Evolutionary conservation across 2,329 filamentous ascomycete genomes (phyloP).

Genomic region (Paracamarosporium sp.): DNA sequence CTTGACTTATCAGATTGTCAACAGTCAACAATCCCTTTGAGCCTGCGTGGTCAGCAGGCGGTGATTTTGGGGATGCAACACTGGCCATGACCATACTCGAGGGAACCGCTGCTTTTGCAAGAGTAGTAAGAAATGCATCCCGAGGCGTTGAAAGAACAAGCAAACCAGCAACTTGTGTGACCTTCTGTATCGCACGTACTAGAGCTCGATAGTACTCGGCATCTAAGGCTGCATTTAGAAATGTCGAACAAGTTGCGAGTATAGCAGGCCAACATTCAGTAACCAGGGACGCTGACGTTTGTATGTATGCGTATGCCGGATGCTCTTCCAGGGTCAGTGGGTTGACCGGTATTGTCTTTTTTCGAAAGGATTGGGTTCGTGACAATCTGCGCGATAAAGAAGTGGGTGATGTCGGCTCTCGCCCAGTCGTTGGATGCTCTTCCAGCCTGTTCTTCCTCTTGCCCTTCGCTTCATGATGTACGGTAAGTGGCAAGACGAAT

Average conservation of each 20-base stretch:
- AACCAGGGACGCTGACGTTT: conserved; percentile 80
- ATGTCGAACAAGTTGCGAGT: conserved; percentile 92
- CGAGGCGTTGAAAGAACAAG: conserved; percentile 83
- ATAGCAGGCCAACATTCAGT: conserved; percentile 96
- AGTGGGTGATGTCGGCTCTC: conserved; percentile 31
- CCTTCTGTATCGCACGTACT: conserved; percentile 91
- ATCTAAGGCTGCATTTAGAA: conserved; percentile 89
- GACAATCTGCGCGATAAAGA: conserved; percentile 52
- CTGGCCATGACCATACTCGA: conserved; percentile 66
- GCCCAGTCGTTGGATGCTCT: conserved; percentile 28
- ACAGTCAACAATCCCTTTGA: conserved; percentile 75
- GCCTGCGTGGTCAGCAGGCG: conserved; percentile 60
- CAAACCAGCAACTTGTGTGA: conserved; percentile 92
- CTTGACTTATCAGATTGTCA: conserved; percentile 70
- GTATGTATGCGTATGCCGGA: conserved; percentile 72
- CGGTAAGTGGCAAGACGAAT: conserved; percentile 89
- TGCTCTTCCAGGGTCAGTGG: conserved; percentile 79
- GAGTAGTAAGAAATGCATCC: conserved; percentile 91
- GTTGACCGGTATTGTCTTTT: conserved; percentile 81
- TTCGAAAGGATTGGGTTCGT: conserved; percentile 72
- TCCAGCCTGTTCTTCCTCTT: conserved; percentile 51
- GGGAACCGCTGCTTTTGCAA: conserved; percentile 92
- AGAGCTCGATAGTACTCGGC: conserved; percentile 92
- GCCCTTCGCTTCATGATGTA: conserved; percentile 70
- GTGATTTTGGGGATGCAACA: conserved; percentile 42